Conservation (phyloP, 148 eudicot species). For the Amaranthus hypochondriacus region DNA sequence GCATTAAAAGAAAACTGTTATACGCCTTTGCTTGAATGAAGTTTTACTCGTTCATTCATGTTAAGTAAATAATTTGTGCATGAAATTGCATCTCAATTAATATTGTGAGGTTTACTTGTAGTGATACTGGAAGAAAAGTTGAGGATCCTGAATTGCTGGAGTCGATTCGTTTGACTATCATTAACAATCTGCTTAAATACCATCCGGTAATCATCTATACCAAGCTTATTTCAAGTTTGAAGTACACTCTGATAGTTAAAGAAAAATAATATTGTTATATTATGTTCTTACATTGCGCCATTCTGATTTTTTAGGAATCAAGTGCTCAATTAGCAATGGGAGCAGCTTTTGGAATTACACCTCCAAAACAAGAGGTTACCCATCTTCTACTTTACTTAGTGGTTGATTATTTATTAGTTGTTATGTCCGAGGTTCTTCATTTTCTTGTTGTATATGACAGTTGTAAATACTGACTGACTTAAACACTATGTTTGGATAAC, state of each 20-base stretch:
- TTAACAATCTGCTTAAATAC: conserved; percentile 80
- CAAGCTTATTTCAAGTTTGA: background rate
- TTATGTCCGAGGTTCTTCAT: background rate
- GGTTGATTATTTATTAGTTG: background rate
- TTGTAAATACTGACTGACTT: background rate
- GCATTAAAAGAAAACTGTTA: background rate
- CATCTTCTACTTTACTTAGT: background rate
- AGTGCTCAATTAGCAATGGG: conserved; percentile 87
- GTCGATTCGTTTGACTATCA: conserved; percentile 91
- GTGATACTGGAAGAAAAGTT: conserved; percentile 85
- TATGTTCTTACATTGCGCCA: conserved; percentile 12
- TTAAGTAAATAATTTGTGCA: background rate
- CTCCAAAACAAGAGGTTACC: conserved; percentile 54
- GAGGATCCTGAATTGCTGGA: conserved; percentile 90
- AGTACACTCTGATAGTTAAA: background rate
- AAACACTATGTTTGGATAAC: background rate
- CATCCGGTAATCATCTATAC: conserved; percentile 60
- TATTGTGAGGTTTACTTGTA: conserved; percentile 30
- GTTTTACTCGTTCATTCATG: background rate
- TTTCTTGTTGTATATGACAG: background rate
- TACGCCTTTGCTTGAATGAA: background rate
- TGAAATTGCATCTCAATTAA: background rate
- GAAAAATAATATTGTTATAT: background rate
- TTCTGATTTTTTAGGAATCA: conserved; percentile 60
- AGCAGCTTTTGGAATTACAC: conserved; percentile 72